Conservation (phyloP, 139 green algal genomes). For the Protoeuglena noctilucae region DNA sequence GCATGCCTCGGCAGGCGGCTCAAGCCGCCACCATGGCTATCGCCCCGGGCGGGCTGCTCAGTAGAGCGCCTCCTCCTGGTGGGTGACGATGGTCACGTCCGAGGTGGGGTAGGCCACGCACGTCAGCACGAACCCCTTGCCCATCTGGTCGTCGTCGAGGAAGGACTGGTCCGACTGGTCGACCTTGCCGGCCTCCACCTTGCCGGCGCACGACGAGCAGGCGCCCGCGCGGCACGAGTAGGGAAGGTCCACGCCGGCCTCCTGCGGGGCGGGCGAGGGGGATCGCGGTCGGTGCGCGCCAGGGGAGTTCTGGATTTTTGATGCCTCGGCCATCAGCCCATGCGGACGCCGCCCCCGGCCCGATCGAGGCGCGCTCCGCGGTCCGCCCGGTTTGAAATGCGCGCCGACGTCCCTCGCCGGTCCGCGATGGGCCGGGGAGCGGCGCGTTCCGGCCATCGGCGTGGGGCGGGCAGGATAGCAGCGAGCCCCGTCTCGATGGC, state of each 20-base stretch:
- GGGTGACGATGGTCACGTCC: conserved; percentile 61
- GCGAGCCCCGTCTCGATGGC: no score
- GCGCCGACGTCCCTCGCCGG: neutral
- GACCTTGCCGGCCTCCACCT: conserved; percentile 35
- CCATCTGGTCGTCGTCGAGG: conserved; percentile 73
- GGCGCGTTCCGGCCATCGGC: neutral
- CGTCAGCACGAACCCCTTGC: conserved; percentile 72
- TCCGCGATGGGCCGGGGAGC: neutral
- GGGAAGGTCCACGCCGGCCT: conserved; percentile 67
- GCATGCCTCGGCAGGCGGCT: no score
- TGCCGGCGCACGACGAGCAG: conserved; percentile 44
- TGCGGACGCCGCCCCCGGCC: neutral
- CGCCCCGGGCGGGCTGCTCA: no score
- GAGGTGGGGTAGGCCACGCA: conserved; percentile 80
- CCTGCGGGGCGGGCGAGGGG: conserved; percentile 21
- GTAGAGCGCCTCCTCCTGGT: conserved; percentile 68
- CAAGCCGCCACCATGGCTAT: no score
- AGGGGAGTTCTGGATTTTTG: conserved; percentile 1
- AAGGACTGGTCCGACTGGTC: conserved; percentile 82
- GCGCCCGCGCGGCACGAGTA: conserved; percentile 73
- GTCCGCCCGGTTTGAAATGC: neutral
- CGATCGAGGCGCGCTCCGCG: neutral
- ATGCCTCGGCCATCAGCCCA: neutral
- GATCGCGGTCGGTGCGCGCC: neutral
- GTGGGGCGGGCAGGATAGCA: no score